These are phyloP conservation scores for Fusarium coffeatum DNA, from an alignment of 2,329 filamentous ascomycete genomes.

Conservation along the genomic window DNA sequence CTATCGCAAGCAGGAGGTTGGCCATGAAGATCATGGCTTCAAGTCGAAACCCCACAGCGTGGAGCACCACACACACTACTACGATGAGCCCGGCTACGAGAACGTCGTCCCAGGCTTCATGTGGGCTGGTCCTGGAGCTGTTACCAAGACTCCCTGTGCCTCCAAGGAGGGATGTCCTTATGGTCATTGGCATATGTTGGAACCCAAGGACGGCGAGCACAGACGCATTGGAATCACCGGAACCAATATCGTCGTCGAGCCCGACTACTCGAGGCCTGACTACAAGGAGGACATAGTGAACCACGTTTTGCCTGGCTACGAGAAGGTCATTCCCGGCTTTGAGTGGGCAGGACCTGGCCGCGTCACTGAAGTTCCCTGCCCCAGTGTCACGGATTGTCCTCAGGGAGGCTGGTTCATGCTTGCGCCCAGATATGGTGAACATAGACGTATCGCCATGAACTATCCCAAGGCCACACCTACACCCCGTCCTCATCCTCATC, in stretches of 20 bases:
- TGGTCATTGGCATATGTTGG: slow-evolving; percentile 5
- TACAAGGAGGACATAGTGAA: neutral
- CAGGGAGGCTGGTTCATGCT: neutral
- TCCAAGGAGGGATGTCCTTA: neutral
- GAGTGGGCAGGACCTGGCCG: slow-evolving; percentile 1
- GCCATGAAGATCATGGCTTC: neutral
- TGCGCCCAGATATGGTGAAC: neutral
- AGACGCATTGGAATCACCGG: neutral
- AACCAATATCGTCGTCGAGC: neutral
- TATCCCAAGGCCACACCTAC: neutral
- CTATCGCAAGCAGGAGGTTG: neutral
- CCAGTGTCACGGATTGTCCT: neutral
- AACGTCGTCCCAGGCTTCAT: neutral
- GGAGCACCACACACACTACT: neutral
- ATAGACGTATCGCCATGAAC: slow-evolving; percentile 3
- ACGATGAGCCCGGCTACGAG: neutral
- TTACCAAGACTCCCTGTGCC: neutral
- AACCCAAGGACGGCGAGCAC: slow-evolving; percentile 1
- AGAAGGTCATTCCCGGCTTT: slow-evolving; percentile 1
- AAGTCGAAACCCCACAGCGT: neutral
- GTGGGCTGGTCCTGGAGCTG: slow-evolving; percentile 1
- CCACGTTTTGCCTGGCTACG: slow-evolving; percentile 1
- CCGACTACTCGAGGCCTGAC: neutral
- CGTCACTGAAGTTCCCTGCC: slow-evolving; percentile 4
- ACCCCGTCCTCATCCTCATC: neutral